Evolutionary conservation across 2,329 filamentous ascomycete species (phyloP), one percentile per base, ranked within the genome.

Genomic region (Nannizzia gypsea): DNA sequence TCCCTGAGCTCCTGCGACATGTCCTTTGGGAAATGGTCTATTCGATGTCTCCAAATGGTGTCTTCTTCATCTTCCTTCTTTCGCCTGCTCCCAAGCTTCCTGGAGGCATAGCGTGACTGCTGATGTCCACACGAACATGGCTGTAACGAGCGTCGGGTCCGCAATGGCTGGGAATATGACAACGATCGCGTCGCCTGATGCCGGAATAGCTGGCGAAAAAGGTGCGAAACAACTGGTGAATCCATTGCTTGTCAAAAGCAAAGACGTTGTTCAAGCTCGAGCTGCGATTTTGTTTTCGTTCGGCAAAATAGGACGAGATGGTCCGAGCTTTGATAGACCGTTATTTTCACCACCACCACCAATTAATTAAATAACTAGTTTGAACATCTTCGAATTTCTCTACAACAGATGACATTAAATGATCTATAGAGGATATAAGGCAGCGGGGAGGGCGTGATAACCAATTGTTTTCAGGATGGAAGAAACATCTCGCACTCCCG

Each of bases 11-110:
- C 91, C 54, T 89, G 84, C 1, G 81, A 80, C 73, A 89, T 86
- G 70, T 99, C 89, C 60, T 81, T 78, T 0, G 88, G 84, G 61
- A 93, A 85, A 20, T 89, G 75, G 63, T 88, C 83, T 28, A 82
- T 87, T 62, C 92, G 81, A 72, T 95, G 91, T 74, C 92, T 89
- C 93, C 93, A 97, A 67, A 85, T 79, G 73, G 83, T 87, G 70
- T 88, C 87, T 80, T 75, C 69, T 66, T 78, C 70, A 50, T 68
- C 44, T 60, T 67, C 62, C 15, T 36, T 66, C 63, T 60, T 65
- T 66, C 69, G 63, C 69, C 75, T 70, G 58, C 70, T 72, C 62
- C 66, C 55, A 64, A 63, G 71, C 46, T 70, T 66, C 28, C 38
- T 56, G 17, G 58, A 28, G 11, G 31, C 9, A 26, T 36, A 40